These are phyloP conservation scores for Rhipidocladum racemiflorum DNA, from an alignment of 176 grass and related monocot species.

Conservation along the genomic window DNA sequence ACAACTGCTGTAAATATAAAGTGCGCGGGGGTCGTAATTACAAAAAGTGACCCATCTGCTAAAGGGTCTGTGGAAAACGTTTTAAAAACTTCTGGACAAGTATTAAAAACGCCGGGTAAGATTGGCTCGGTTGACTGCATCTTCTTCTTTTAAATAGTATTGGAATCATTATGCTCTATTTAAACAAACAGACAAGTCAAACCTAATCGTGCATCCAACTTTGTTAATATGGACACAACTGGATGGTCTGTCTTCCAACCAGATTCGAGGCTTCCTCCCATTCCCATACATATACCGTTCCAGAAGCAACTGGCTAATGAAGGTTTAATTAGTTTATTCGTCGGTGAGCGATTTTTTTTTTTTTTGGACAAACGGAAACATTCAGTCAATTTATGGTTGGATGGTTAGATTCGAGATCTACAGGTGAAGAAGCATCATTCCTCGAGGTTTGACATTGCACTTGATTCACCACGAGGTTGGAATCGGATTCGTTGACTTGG, in stretches of 20 bases:
- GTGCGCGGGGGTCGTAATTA: too few relatives aligned
- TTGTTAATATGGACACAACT: background rate
- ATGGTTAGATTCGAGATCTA: background rate
- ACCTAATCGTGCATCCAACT: constrained; percentile 26
- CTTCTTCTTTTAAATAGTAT: background rate
- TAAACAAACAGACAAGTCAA: constrained; percentile 13
- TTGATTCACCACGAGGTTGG: constrained; percentile 10
- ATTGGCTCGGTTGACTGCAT: constrained; percentile 26
- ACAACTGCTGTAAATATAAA: too few relatives aligned
- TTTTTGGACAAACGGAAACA: background rate
- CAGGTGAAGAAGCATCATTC: background rate
- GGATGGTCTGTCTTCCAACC: background rate
- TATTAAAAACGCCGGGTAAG: constrained; percentile 14
- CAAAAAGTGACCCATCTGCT: too few relatives aligned
- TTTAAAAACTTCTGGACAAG: background rate
- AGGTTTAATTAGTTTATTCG: background rate
- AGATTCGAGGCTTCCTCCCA: background rate
- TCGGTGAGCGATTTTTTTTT: background rate
- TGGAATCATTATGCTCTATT: background rate
- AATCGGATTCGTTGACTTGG: constrained; percentile 11
- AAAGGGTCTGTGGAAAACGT: background rate
- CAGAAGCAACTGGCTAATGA: background rate
- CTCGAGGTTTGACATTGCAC: background rate
- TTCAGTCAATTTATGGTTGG: background rate
- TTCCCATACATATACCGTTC: background rate